phyloP scores from a whole-genome alignment of 2,329 filamentous ascomycete species.

The Drechslerella dactyloides region DNA sequence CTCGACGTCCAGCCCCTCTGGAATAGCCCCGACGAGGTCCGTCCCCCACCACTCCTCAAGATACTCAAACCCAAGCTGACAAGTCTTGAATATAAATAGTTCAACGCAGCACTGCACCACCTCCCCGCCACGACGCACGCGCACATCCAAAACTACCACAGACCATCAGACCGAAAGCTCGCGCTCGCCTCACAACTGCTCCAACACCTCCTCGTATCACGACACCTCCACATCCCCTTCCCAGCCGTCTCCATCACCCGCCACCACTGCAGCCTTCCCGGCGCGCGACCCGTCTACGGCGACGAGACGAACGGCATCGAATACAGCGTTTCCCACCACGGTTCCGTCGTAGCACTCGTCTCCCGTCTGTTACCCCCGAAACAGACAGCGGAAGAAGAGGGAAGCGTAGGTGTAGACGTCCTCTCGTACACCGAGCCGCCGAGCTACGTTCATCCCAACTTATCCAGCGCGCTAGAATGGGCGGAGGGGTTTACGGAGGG shows the following conservation, averaged over 20 bases:
- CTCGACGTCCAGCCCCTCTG: conserved; percentile 44
- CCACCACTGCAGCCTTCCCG: conserved; percentile 34
- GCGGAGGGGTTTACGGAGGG: conserved; percentile 34
- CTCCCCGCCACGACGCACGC: conserved; percentile 64
- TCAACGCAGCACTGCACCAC: conserved; percentile 94
- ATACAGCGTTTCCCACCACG: conserved; percentile 55
- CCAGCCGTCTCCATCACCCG: conserved; percentile 39
- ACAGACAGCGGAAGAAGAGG: conserved; percentile 26
- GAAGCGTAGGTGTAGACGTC: conserved; percentile 43
- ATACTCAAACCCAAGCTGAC: neutral
- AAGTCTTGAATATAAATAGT: conserved; percentile 55
- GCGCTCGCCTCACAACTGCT: conserved; percentile 54
- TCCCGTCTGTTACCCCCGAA: conserved; percentile 18
- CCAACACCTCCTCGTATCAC: conserved; percentile 52
- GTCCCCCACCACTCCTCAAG: neutral
- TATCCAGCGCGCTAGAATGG: conserved; percentile 50
- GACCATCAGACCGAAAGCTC: conserved; percentile 52
- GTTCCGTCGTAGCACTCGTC: conserved; percentile 40
- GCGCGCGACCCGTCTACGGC: conserved; percentile 35
- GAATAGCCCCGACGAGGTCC: conserved; percentile 44
- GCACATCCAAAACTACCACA: conserved; percentile 50
- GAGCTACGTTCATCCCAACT: conserved; percentile 48
- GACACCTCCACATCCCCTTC: conserved; percentile 28
- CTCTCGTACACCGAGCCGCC: conserved; percentile 18
- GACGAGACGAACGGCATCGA: conserved; percentile 39